Evolutionary conservation across 805 yeast genomes (phyloP), one percentile per base, ranked within the genome.

Genomic region (Pichia thaimueangensis): DNA sequence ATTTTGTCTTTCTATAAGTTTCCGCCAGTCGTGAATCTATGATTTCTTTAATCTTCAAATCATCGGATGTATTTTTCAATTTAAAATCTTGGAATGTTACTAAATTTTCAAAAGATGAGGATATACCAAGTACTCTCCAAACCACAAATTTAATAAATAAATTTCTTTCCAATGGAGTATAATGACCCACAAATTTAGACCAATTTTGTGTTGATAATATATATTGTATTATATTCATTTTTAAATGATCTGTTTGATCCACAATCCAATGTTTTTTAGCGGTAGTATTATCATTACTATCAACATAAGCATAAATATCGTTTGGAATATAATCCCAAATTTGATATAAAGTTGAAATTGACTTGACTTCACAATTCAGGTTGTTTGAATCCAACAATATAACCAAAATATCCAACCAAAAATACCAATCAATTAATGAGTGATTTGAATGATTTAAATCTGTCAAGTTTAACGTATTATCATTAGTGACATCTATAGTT

Each of bases 121-220:
- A 38, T 15, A 54, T 65, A 42, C 46, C 80, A 65, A 56, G 64
- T 59, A 34, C 59, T 48, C 86, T 73, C 83, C 91, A 86, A 37
- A 85, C 69, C 15, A 86, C 45, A 19, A 86, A 66, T 31, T 88
- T 67, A 37, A 74, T 67, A 57, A 79, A 86, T 53, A 79, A 83
- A 4, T 82, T 72, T 29, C 95, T 67, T 20, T 85, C 79, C 15
- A 86, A 59, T 3, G 95, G 88, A 53, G 79, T 74, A 86, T 94
- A 87, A 60, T 87, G 94, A 30, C 80, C 73, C 53, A 86, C 78
- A 47, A 73, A 74, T 37, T 68, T 64, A 27, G 60, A 60, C 82
- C 89, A 85, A 27, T 66, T 62, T 1, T 55, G 50, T 4, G 64
- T 56, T 4, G 74, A 68, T 7, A 82, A 60, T 27, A 85, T 56